phyloP scores from a whole-genome alignment of 305 asterid species.

The Rubia balearica region DNA sequence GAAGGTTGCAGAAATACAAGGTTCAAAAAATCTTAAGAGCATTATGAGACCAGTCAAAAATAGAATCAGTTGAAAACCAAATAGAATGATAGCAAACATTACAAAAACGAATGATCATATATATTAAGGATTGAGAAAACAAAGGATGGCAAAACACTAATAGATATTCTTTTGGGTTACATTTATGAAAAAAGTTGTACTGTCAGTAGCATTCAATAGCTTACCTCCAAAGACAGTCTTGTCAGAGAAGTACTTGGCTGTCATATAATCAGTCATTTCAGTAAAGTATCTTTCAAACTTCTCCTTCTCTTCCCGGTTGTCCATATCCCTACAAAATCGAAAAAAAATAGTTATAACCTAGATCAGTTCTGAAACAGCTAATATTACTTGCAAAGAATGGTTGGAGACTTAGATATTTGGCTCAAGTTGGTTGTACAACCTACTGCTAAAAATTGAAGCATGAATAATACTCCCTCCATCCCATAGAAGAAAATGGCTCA shows the following conservation, averaged over 20 bases:
- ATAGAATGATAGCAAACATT: not conserved
- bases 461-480: not conserved
- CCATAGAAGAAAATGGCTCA: constrained; percentile 9
- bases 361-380: not conserved
- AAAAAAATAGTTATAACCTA: constrained; percentile 5
- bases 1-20: not conserved
- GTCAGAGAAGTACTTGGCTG: constrained; percentile 80
- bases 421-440: not conserved
- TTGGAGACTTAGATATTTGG: not conserved
- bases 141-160: not conserved
- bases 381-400: not conserved
- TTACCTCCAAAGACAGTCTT: constrained; percentile 85
- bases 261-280: constrained; percentile 50
- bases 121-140: not conserved
- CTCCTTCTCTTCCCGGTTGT: constrained; percentile 35
- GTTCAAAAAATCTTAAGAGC: not conserved
- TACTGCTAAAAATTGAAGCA: not conserved
- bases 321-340: constrained; percentile 36
- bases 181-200: not conserved
- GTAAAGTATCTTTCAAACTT: constrained; percentile 58
- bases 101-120: not conserved
- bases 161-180: not conserved
- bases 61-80: not conserved
- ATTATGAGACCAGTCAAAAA: not conserved
- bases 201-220: constrained; percentile 5